Conservation (phyloP, 228 moss, liverwort and hornwort genomes). For the Sphagnum fallax region DNA sequence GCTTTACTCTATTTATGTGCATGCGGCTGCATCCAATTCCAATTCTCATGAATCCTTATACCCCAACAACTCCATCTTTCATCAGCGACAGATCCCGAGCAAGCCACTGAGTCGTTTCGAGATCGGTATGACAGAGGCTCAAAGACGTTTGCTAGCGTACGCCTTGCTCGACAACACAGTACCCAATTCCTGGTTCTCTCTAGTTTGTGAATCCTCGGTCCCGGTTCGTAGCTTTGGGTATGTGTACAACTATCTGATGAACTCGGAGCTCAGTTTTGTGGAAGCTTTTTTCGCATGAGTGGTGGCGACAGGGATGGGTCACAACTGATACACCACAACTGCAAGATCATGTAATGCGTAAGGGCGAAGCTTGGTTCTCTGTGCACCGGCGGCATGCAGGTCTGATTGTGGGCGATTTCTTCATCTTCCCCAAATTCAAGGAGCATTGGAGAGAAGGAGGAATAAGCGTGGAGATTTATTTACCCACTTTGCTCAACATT, state of each 20-base stretch:
- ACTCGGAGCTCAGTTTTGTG: conserved; percentile 33
- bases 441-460: conserved; percentile 20
- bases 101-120: conserved; percentile 24
- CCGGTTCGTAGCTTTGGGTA: conserved; percentile 26
- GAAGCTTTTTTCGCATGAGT: conserved; percentile 22
- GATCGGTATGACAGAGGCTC: conserved; percentile 28
- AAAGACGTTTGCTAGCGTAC: conserved; percentile 23
- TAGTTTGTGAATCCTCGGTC: conserved; percentile 22
- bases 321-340: conserved; percentile 10
- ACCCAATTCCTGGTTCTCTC: conserved; percentile 32
- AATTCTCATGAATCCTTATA: not conserved
- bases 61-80: conserved; percentile 19
- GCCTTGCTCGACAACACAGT: conserved; percentile 20
- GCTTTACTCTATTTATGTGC: conserved; percentile 23
- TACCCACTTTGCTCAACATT: conserved; percentile 27
- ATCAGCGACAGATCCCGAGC: conserved; percentile 19
- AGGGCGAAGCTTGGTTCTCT: conserved; percentile 40
- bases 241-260: conserved; percentile 13
- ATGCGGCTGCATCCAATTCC: conserved; percentile 12
- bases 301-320: conserved; percentile 15
- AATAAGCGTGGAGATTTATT: conserved; percentile 23
- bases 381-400: conserved; percentile 49
- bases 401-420: conserved; percentile 38
- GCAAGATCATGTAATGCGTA: conserved; percentile 26
- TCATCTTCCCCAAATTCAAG: conserved; percentile 43